A percentile compares a stretch with the other conserved stretches of the same genome.
Evolutionary conservation across 495 filamentous ascomycete genomes (phyloP).

Genomic region (Chaetomium fimeti): DNA sequence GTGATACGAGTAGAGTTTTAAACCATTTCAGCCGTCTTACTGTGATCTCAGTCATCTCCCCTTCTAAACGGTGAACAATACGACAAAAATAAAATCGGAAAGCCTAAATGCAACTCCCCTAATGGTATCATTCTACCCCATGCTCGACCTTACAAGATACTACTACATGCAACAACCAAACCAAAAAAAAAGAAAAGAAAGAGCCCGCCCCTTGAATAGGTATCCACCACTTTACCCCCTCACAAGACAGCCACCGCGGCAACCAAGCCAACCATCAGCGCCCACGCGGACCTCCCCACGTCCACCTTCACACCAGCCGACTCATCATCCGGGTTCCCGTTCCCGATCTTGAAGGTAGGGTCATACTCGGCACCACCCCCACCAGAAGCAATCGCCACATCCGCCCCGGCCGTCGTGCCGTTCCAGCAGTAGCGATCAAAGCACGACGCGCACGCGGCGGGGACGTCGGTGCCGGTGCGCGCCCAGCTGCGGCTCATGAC

Average conservation of each 20-base stretch:
- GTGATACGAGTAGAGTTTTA: not conserved
- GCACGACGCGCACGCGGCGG: constrained; percentile 67
- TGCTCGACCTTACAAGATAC: not conserved
- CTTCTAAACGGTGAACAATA: not conserved
- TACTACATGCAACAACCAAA: not conserved
- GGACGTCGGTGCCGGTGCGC: constrained; percentile 62
- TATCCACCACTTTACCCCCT: not conserved
- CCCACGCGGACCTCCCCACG: constrained; percentile 8
- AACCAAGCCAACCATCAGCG: constrained; percentile 15
- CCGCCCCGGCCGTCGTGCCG: constrained; percentile 56
- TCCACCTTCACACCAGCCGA: not conserved
- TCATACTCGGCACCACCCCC: constrained; percentile 32
- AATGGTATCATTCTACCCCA: not conserved
- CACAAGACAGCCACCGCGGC: constrained; percentile 14
- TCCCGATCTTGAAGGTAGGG: constrained; percentile 35
- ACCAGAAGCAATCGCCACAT: constrained; percentile 9
- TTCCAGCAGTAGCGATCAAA: constrained; percentile 88
- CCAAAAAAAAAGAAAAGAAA: not conserved
- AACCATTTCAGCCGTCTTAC: not conserved
- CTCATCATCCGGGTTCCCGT: constrained; percentile 16
- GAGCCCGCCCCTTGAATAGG: not conserved
- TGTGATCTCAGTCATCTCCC: constrained; percentile 1
- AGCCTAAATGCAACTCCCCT: not conserved
- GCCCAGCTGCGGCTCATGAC: constrained; percentile 74
- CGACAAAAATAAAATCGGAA: not conserved